These are phyloP conservation scores for Aspergillus novoparasiticus DNA, from an alignment of 2,329 filamentous ascomycete species.

Conservation along the genomic window DNA sequence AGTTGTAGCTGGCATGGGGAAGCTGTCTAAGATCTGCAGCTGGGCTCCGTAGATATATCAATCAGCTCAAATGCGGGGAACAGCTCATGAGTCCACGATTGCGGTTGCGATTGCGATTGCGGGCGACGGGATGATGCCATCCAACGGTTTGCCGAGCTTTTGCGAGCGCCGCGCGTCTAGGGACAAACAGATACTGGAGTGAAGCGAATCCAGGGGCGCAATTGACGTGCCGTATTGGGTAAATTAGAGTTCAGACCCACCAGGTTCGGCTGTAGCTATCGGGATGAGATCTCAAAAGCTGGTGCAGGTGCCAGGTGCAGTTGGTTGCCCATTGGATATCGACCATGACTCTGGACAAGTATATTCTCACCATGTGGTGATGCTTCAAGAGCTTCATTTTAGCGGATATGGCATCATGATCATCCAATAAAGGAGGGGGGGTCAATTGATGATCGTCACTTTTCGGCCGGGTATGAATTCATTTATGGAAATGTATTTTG, in stretches of 20 bases:
- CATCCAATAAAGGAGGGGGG: slow-evolving; percentile 10
- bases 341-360: no score
- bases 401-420: slow-evolving; percentile 15
- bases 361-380: background rate
- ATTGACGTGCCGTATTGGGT: background rate
- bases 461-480: background rate
- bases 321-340: no score
- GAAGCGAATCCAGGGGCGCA: background rate
- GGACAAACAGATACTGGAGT: background rate
- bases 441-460: background rate
- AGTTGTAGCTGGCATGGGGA: background rate
- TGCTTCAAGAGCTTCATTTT: slow-evolving; percentile 8
- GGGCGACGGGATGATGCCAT: slow-evolving; percentile 18
- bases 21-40: background rate
- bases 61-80: background rate
- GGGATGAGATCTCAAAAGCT: background rate
- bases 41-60: background rate
- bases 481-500: background rate
- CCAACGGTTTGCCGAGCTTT: background rate
- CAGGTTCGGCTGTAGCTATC: background rate
- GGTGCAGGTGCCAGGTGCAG: no score
- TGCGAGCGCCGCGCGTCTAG: background rate
- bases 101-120: slow-evolving; percentile 2
- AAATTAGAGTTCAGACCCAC: background rate
- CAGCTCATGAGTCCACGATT: no score